A percentile compares a stretch with the other conserved stretches of the same genome.
Evolutionary conservation across 345 rosid genomes (phyloP).

Genomic region (Eucalyptus victrix): DNA sequence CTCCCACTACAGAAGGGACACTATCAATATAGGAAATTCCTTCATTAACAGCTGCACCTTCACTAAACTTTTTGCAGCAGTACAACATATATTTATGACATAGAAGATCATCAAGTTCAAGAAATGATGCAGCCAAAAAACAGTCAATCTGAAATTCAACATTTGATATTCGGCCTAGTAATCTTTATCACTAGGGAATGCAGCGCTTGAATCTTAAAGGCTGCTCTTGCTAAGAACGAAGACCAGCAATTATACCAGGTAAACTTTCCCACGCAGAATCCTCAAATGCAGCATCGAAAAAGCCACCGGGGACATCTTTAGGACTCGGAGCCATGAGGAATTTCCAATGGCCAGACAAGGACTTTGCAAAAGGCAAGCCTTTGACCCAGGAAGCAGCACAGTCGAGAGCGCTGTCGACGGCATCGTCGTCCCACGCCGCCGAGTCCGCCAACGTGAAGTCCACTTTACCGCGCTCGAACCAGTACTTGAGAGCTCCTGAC

Average conservation of each 20-base stretch:
- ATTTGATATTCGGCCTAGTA: not conserved
- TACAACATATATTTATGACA: not conserved
- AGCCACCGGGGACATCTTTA: slow-evolving; percentile 40
- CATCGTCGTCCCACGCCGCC: slow-evolving; percentile 91
- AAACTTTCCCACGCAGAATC: slow-evolving; percentile 74
- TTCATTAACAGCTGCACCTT: not conserved
- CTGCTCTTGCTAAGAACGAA: not conserved
- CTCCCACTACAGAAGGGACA: not conserved
- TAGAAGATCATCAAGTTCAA: not conserved
- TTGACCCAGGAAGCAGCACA: slow-evolving; percentile 75
- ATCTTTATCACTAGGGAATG: not conserved
- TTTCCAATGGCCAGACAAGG: slow-evolving; percentile 87
- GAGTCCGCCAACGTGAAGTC: slow-evolving; percentile 46
- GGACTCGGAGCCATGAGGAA: slow-evolving; percentile 73
- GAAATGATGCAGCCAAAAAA: not conserved
- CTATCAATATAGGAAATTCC: not conserved
- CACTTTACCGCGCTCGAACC: slow-evolving; percentile 76
- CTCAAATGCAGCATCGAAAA: slow-evolving; percentile 36
- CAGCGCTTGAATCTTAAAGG: not conserved
- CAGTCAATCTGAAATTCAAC: not conserved
- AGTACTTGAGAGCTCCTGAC: slow-evolving; percentile 68
- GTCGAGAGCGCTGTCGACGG: slow-evolving; percentile 62
- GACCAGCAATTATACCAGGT: slow-evolving; percentile 34
- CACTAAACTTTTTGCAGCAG: not conserved
- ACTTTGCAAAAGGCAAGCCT: slow-evolving; percentile 69